phyloP scores from a whole-genome alignment of 805 yeast species.

The Komagataella phaffii region DNA sequence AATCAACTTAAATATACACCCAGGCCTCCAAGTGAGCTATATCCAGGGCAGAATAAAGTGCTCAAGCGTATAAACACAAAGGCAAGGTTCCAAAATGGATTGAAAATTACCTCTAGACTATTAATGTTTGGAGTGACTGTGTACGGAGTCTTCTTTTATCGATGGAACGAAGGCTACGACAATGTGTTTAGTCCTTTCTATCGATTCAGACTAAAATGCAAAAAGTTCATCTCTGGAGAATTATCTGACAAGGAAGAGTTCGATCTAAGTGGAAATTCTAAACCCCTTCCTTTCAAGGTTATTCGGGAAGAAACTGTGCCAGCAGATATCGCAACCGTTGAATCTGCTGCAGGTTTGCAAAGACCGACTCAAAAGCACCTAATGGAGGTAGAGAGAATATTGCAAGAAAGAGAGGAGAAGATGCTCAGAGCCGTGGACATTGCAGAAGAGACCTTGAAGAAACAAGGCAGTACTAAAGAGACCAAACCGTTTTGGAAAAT shows the following conservation, averaged over 20 bases:
- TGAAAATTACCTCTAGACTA: constrained; percentile 39
- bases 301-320: neutral
- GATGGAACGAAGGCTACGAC: constrained; percentile 81
- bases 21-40: constrained; percentile 56
- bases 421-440: constrained; percentile 30
- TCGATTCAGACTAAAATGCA: constrained; percentile 40
- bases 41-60: constrained; percentile 71
- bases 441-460: constrained; percentile 18
- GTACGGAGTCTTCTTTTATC: constrained; percentile 57
- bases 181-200: constrained; percentile 61
- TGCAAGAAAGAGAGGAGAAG: constrained; percentile 56
- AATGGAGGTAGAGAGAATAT: constrained; percentile 58
- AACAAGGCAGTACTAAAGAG: neutral
- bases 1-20: constrained; percentile 63
- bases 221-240: constrained; percentile 39
- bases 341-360: constrained; percentile 36
- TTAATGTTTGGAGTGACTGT: constrained; percentile 34
- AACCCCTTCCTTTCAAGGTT: neutral
- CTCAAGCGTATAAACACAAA: constrained; percentile 44
- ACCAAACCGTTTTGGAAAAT: constrained; percentile 15
- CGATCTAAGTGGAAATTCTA: constrained; percentile 31
- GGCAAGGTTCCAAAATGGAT: constrained; percentile 42
- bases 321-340: constrained; percentile 8
- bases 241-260: constrained; percentile 46
- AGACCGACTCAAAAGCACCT: constrained; percentile 62